These are phyloP conservation scores for Aspergillus persii DNA, from an alignment of 2,329 filamentous ascomycete species.

Conservation along the genomic window DNA sequence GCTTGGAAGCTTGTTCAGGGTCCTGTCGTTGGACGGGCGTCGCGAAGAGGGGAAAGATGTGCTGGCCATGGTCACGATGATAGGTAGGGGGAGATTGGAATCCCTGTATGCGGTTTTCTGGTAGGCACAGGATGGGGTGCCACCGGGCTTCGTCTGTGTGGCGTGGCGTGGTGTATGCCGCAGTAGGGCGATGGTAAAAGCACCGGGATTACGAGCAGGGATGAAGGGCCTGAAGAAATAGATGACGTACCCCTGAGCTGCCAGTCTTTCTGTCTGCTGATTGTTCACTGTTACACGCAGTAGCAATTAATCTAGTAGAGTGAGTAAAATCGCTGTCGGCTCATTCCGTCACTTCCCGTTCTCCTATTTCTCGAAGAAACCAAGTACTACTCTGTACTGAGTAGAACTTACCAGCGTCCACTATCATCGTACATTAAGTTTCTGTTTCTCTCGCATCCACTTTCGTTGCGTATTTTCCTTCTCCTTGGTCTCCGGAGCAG, in stretches of 20 bases:
- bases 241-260: background rate
- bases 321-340: background rate
- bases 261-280: background rate
- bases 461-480: background rate
- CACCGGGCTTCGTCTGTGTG: background rate
- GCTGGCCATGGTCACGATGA: background rate
- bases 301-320: background rate
- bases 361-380: background rate
- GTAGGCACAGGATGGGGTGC: background rate
- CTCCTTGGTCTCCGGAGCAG: background rate
- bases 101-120: no score
- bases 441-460: background rate
- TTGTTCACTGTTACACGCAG: background rate
- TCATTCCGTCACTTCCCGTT: background rate
- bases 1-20: conserved; percentile 19
- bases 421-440: background rate
- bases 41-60: background rate
- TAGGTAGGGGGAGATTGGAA: background rate
- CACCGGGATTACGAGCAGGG: background rate
- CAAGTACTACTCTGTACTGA: background rate
- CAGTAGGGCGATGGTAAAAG: background rate
- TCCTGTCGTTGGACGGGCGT: conserved; percentile 6
- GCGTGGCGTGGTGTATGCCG: background rate
- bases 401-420: background rate
- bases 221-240: background rate